Percentiles rank a stretch among this genome's conserved stretches.
Conservation (phyloP, 176 grass and related monocot species). For the Avena sativa region DNA sequence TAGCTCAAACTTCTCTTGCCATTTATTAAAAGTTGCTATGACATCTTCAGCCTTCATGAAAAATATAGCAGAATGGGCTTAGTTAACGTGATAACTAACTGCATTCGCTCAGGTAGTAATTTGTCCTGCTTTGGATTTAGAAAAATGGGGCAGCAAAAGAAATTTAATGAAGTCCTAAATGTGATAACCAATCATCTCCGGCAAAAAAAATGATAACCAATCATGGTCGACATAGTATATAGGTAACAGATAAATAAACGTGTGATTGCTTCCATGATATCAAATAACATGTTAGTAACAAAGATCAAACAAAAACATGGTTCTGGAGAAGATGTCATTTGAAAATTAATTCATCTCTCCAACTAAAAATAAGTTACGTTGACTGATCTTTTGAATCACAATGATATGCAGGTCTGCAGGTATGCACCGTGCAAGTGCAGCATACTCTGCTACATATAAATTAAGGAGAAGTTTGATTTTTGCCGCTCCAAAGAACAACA, state of each 20-base stretch:
- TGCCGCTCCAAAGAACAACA: slow-evolving; percentile 12
- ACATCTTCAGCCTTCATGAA: slow-evolving; percentile 83
- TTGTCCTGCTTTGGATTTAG: background rate
- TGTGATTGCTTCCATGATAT: slow-evolving; percentile 9
- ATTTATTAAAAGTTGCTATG: slow-evolving; percentile 58
- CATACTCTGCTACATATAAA: slow-evolving; percentile 2
- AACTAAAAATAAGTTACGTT: background rate
- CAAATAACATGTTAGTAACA: slow-evolving; percentile 24
- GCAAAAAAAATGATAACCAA: slow-evolving; percentile 6
- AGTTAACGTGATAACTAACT: slow-evolving; percentile 35
- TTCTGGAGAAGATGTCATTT: background rate
- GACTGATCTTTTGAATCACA: background rate
- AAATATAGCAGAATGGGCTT: slow-evolving; percentile 41
- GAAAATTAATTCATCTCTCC: slow-evolving; percentile 33
- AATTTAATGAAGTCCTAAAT: slow-evolving; percentile 21
- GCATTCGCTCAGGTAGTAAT: slow-evolving; percentile 19
- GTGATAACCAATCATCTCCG: slow-evolving; percentile 2
- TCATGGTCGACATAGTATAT: background rate
- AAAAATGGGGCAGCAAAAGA: background rate
- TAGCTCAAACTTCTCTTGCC: slow-evolving; percentile 76
- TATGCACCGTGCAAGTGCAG: background rate
- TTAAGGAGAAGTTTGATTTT: background rate
- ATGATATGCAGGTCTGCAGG: background rate
- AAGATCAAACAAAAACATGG: background rate
- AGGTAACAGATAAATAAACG: slow-evolving; percentile 31